Evolutionary conservation across 192 early-diverging fungal species (phyloP), one percentile per base, ranked within the genome.

Genomic region (Umbelopsis vinacea): DNA sequence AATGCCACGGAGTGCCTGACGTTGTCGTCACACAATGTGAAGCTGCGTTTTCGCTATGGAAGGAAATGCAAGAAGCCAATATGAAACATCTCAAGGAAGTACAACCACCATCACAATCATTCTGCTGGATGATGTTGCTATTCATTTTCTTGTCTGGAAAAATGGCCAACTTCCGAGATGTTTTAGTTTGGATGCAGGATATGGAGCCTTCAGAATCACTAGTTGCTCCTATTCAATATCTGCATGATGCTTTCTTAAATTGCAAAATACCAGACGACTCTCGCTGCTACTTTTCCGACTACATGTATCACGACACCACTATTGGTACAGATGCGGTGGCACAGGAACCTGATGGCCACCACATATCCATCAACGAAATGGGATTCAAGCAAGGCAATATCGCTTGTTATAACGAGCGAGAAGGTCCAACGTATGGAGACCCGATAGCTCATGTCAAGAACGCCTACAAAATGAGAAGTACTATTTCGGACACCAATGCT

Each of bases 221-320:
- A 53, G n/a, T 71, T 37, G 69, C 60, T 45, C 68, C 69, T 15
- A 52, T 75, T 21, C 74, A 75, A 22, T 24, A 24, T 15, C 66
- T 75, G 35, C 69, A 75, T 54, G 69, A 75, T 22, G 43, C 21
- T 5, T 75, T 70, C 37, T 10, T 67, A 21, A 24, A 46, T 4
- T 71, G 54, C 23, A 60, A 47, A 45, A 26, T 23, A 66, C 26
- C 50, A 37, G n/a, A 38, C 5, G 9, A 45, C 3, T 21, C 37
- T 15, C 29, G 52, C 6, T 75, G 74, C 48, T 75, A 75, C 70
- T 75, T 71, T 71, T 12, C 52, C 11, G 46, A 37, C n/a, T 75
- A 75, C 33, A 52, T 75, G 74, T 75, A 63, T 26, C 23, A 14
- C 9, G 57, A 63, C 37, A 63, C 33, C 23, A 63, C 57, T 6